Evolutionary conservation across 768 basidiomycete genomes (phyloP).

Genomic region (Auricularia cornea): DNA sequence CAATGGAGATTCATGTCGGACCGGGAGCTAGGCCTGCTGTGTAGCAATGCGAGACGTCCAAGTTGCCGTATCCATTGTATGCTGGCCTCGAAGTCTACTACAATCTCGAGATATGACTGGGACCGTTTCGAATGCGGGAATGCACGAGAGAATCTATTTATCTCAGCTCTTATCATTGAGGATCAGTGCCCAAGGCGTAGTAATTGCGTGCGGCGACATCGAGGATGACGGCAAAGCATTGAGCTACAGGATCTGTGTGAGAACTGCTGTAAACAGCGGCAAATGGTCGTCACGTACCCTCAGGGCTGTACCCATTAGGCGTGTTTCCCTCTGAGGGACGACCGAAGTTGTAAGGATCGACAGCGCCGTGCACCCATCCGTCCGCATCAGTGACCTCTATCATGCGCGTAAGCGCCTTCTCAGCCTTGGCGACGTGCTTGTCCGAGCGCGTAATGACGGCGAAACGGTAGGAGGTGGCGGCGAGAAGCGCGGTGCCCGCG

Average conservation of each 20-base stretch:
- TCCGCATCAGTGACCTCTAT: background rate
- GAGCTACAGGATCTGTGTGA: background rate
- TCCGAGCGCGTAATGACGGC: background rate
- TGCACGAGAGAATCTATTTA: too few relatives aligned
- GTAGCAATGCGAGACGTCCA: too few relatives aligned
- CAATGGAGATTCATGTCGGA: too few relatives aligned
- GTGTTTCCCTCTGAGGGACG: background rate
- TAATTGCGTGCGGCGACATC: background rate
- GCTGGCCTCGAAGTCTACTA: too few relatives aligned
- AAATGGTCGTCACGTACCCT: background rate
- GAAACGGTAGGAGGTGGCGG: constrained; percentile 2
- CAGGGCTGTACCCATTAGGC: background rate
- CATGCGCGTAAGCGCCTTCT: background rate
- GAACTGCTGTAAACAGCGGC: too few relatives aligned
- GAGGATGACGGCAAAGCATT: background rate
- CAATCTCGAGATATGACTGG: too few relatives aligned
- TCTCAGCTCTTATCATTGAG: too few relatives aligned
- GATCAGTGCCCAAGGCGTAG: background rate
- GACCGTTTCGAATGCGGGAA: too few relatives aligned
- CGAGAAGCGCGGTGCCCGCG: constrained; percentile 5
- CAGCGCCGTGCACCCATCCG: background rate
- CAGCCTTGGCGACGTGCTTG: background rate
- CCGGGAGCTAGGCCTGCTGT: too few relatives aligned
- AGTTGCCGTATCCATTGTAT: too few relatives aligned
- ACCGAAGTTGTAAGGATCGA: constrained; percentile 1